Evolutionary conservation across 2,329 filamentous ascomycete species (phyloP), one percentile per base, ranked within the genome.

Genomic region (Colletotrichum neosansevieriae): DNA sequence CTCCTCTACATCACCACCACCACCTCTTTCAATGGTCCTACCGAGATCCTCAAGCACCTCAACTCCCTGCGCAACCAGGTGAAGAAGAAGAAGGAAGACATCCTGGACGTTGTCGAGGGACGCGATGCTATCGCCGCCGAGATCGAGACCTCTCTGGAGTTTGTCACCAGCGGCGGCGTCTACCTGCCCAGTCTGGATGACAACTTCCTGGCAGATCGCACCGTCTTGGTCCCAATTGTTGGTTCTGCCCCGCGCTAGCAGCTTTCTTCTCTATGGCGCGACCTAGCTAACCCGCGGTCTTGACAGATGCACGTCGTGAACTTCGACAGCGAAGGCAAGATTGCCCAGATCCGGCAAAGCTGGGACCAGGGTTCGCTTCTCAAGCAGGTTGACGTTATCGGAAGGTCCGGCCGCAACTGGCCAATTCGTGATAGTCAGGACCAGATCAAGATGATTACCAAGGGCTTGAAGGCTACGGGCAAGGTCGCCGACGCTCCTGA

Each of bases 291-390:
- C 63, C 21, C 9, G 12, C 17, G 11, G 10, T 10, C 11, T 34
- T 47, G 36, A 17, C 78, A 96, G 93, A 88, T 91, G 74, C 96
- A 99, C 83, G 90, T 98, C 72, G 94, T 99, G 72, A 88, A 89
- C 66, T 97, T 98, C 80, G 88, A 97, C 79, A 77, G 80, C 72
- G 80, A 91, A 53, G 88, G 89, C 78, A 94, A 93, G 82, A 98
- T 99, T 77, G 79, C 87, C 68, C 93, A 96, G 79, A 92, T 98
- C 72, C 92, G 95, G 73, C 89, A 95, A 73, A 93, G 92, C 78
- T 99, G 96, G 96, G 96, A 99, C 78, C 96, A 99, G 80, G 94
- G 91, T 70, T 92, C 94, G 61, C 88, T 99, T 45, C 88, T 99
- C 73, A 98, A 96, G 83, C 92, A 97, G 79, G 87, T 98, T 71